Percentiles rank a stretch among this genome's conserved stretches.
phyloP scores from a whole-genome alignment of 2,329 filamentous ascomycete species.

The Orbilia oligospora region DNA sequence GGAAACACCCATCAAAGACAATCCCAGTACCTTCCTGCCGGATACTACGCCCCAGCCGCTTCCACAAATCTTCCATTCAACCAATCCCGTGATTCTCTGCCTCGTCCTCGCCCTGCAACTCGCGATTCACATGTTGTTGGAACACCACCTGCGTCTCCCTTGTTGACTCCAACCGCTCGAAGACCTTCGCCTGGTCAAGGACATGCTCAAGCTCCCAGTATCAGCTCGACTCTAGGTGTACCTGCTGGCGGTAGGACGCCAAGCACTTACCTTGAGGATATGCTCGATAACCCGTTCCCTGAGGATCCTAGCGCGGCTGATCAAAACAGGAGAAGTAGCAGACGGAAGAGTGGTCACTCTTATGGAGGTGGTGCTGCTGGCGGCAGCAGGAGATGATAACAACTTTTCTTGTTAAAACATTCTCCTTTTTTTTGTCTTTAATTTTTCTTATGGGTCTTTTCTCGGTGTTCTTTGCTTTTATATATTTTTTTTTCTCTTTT shows the following conservation, averaged over 20 bases:
- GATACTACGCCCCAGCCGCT: constrained; percentile 85
- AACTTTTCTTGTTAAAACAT: neutral
- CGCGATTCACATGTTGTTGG: constrained; percentile 60
- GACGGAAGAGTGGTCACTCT: constrained; percentile 51
- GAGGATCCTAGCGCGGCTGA: constrained; percentile 67
- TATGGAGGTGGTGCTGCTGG: constrained; percentile 16
- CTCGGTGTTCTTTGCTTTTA: constrained; percentile 69
- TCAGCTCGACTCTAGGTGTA: constrained; percentile 72
- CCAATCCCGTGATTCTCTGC: constrained; percentile 62
- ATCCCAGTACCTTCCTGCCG: constrained; percentile 87
- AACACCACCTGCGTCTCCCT: constrained; percentile 62
- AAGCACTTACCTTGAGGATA: constrained; percentile 89
- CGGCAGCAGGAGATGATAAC: constrained; percentile 35
- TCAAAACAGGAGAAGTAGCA: constrained; percentile 46
- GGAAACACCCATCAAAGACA: constrained; percentile 74
- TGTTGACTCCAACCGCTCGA: constrained; percentile 62
- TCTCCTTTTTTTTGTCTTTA: neutral
- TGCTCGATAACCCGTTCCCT: constrained; percentile 74
- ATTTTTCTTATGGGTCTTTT: constrained; percentile 32
- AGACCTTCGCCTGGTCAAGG: constrained; percentile 61
- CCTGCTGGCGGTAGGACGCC: constrained; percentile 81
- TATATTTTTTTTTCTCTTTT: constrained; percentile 31
- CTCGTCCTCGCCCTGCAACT: constrained; percentile 61
- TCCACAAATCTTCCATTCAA: constrained; percentile 65
- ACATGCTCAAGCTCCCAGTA: constrained; percentile 53